Base-by-base conservation (phyloP, 495 filamentous ascomycete genomes). In the Cladorrhinum samala region DNA sequence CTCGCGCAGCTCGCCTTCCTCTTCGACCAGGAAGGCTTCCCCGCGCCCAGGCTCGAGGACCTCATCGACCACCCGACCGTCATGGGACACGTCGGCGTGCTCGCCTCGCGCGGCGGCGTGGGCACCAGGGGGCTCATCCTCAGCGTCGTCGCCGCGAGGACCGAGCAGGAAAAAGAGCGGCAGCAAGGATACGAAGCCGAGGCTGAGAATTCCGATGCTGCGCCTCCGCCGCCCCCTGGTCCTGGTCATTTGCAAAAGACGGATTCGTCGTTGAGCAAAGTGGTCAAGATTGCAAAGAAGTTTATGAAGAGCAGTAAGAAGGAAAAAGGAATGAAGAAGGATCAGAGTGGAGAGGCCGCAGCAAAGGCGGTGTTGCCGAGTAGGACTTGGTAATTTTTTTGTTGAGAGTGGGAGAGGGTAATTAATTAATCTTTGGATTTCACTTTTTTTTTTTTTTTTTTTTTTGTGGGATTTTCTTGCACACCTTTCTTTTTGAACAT, bases 1-100 rank as follows among this genome's bases (percentile, higher is more conserved):
- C 53, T 62, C 0, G 55, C 59, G 5, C 59, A 62, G 37, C 43
- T 62, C 0, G 50, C 49, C 18, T 58, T 44, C 43, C 48, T 62
- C 1, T 46, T 62, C 5, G 27, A 43, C 24, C 54, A 54, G 24
- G 13, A 37, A 1, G 46, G 43, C 16, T 17, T 43, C 7, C 9
- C 48, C 0, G 9, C 33, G 25, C 55, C 52, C 17, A 50, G 27
- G 3, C 30, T 62, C 14, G 59, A 62, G 40, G 59, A 58, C 17
- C 36, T 62, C 14, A 30, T 56, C 16, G 53, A 58, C n/a, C 14
- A 48, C 7, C 46, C 49, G 1, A 62, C 59, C 13, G 24, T 62
- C 6, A 36, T 44, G 7, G 59, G 59, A 1, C 59, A 62, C 36
- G 68, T 47, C n/a, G 45, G 21, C n/a, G 24, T 47, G 5, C 2